Percentiles rank a stretch among this genome's conserved stretches.
These are phyloP conservation scores for Gnetum montanum DNA, from an alignment of 75 land plant genomes.

Conservation along the genomic window DNA sequence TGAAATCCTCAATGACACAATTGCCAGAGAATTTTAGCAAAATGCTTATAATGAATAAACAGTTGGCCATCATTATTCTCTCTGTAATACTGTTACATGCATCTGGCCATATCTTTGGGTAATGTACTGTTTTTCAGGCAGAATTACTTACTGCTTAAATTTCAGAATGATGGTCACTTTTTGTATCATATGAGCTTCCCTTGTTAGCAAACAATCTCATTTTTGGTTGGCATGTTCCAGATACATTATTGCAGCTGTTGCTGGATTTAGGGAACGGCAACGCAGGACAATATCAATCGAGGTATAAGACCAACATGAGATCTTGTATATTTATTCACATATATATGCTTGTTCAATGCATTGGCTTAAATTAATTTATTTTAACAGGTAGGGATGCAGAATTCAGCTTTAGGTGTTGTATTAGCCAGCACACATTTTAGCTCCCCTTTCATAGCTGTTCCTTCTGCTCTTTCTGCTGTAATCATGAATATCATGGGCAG, in stretches of 20 bases:
- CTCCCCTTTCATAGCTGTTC: conserved; percentile 60
- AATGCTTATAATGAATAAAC: conserved; percentile 9
- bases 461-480: conserved; percentile 67
- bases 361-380: not conserved
- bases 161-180: not conserved
- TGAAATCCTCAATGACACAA: conserved; percentile 22
- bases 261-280: conserved; percentile 49
- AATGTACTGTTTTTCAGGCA: conserved; percentile 11
- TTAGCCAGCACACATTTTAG: conserved; percentile 58
- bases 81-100: conserved; percentile 61
- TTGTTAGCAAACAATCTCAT: too few relatives aligned
- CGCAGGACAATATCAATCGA: conserved; percentile 75
- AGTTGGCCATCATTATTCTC: conserved; percentile 25
- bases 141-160: conserved; percentile 1
- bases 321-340: not conserved
- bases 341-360: not conserved
- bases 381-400: conserved; percentile 76
- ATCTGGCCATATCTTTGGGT: conserved; percentile 75
- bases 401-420: conserved; percentile 74
- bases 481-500: conserved; percentile 86
- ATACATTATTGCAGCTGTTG: conserved; percentile 44
- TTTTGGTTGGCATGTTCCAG: too few relatives aligned
- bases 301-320: too few relatives aligned
- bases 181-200: too few relatives aligned
- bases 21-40: conserved; percentile 10